Evolutionary conservation across 345 rosid genomes (phyloP), one percentile per base, ranked within the genome.

Genomic region (Alliaria petiolata): DNA sequence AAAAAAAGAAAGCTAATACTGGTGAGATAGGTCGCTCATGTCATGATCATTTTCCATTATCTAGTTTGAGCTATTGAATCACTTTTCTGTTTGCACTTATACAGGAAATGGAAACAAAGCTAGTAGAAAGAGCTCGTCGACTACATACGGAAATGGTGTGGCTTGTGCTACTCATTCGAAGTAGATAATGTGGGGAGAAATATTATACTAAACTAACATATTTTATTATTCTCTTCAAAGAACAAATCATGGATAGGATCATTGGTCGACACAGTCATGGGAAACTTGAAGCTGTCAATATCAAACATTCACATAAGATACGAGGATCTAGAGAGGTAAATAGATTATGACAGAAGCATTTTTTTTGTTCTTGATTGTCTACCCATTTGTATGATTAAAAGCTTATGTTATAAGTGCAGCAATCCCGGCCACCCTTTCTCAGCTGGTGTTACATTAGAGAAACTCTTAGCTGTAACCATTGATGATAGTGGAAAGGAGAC

Each of bases 221-320:
- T 77, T 75, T 44, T 67, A 40, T 64, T 45, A 11, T 72, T 82
- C 42, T 65, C 65, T 83, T 81, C 65, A 76, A 84, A 95, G 99
- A 95, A 89, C 78, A 88, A 82, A 77, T 89, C 99, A 17, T 95
- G 96, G 98, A 60, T 91, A 85, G 99, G 98, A 68, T 95, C 99
- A 44, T 83, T 95, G 77, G 77, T 95, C 84, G 87, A 86, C 82
- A 95, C 98, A 19, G 83, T 95, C 68, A 83, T 95, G 73, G 99
- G 99, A 75, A 95, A 95, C 81, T 78, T 95, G 81, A 95, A 89
- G 84, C 93, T 95, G 76, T 95, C 98, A 58, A 87, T 95, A 74
- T 88, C 99, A 78, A 89, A 91, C 81, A 91, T 95, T 74, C 99
- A 95, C 80, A 85, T 95, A 71, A 85, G 99, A 89, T 95, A 95